A percentile compares a stretch with the other conserved stretches of the same genome.
Conservation (phyloP, 306 rosid species). For the cucumber (Cucumis sativus) region DNA sequence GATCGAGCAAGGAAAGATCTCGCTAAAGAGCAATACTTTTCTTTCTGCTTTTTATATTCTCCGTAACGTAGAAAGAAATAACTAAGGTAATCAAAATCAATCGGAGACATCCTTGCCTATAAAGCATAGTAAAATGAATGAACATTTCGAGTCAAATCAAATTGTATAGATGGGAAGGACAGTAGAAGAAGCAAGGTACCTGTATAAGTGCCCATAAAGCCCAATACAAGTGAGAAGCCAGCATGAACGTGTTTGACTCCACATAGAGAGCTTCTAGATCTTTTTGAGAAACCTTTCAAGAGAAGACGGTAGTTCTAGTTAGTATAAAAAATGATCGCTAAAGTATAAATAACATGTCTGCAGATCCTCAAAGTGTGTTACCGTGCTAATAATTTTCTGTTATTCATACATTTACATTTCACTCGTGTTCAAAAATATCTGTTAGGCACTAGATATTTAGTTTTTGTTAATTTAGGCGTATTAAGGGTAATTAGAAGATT, state of each 20-base stretch:
- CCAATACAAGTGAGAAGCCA: slow-evolving; percentile 80
- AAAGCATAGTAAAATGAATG: neutral
- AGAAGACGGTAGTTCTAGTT: neutral
- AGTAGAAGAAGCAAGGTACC: slow-evolving; percentile 30
- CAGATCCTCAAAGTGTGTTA: neutral
- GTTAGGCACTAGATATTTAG: too few relatives aligned
- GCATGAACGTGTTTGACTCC: slow-evolving; percentile 56
- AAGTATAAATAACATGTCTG: neutral
- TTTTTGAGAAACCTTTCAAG: slow-evolving; percentile 39
- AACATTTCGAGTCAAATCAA: neutral
- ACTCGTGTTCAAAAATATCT: neutral
- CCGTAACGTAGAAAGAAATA: slow-evolving; percentile 76
- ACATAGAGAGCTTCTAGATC: slow-evolving; percentile 63
- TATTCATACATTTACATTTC: neutral
- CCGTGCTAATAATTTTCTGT: neutral
- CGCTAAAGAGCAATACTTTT: slow-evolving; percentile 28
- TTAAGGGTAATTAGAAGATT: too few relatives aligned
- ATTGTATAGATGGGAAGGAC: neutral
- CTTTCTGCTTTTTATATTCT: slow-evolving; percentile 62
- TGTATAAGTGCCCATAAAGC: slow-evolving; percentile 93
- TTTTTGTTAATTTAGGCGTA: too few relatives aligned
- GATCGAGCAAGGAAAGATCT: slow-evolving; percentile 35
- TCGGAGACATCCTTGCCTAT: slow-evolving; percentile 74
- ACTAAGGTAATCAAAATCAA: slow-evolving; percentile 58
- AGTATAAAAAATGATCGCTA: neutral